Evolutionary conservation across 2,329 filamentous ascomycete species (phyloP), one percentile per base, ranked within the genome.

Genomic region (Verticillium nubilum): DNA sequence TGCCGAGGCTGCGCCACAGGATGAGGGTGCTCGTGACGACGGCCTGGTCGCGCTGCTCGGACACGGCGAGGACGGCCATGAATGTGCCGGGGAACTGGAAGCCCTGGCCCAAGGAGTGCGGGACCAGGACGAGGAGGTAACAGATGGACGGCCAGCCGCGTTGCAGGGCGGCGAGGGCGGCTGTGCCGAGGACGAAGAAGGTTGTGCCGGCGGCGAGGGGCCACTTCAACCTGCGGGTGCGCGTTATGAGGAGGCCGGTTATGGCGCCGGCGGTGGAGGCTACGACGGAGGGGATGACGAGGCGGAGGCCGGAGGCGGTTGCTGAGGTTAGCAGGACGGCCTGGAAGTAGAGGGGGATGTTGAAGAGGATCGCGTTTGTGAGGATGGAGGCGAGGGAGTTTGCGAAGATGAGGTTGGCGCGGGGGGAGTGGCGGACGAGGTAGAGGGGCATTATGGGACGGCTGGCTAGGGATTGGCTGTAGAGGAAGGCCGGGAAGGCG

Each of bases 291-390:
- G 87, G 86, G 6, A 87, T 76, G 23, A 90, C 80, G 58, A 93
- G 86, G 52, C 86, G 83, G 28, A 92, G 81, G n/a, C 90, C 90
- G 0, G 89, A 91, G 26, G 80, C 77, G 0, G 89, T 91, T 17
- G 90, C 86, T 5, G 80, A 82, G 60, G 87, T 86, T 57, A 89
- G 80, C 54, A 90, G 85, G 27, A 91, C 88, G 37, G 86, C 88
- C 69, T 91, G 89, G 74, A 91, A 92, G 76, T 88, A 93, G 7
- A 93, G 77, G 0, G 90, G 90, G 5, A 83, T 79, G 69, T 87
- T 87, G 68, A 87, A 87, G 23, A 84, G 67, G 54, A 87, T 78
- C 9, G 83, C 79, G 65, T 85, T 86, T 56, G 77, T 68, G 12
- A 86, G 68, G 42, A 85, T 68, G 1, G 80, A 77, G 15, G 74